A percentile compares a stretch with the other conserved stretches of the same genome.
Evolutionary conservation across 73 alveolate genomes (phyloP).

Genomic region (Tetrahymena thermophila): DNA sequence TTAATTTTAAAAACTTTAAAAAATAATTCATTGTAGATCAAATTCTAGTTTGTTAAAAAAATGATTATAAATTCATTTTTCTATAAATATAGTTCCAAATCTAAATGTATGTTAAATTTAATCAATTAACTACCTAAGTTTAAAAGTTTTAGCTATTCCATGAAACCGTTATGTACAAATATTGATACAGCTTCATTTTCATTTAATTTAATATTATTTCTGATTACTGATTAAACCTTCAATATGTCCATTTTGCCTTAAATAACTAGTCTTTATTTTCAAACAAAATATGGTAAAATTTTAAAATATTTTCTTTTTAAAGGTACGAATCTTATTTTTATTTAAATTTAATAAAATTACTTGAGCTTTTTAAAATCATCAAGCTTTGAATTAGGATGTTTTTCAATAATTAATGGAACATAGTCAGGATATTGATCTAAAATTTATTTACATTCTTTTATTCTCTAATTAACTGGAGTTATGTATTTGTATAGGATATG

Average conservation of each 20-base stretch:
- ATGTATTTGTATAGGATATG: neutral
- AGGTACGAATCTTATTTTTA: neutral
- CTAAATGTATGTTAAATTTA: neutral
- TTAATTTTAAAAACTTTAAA: neutral
- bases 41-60: no score
- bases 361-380: neutral
- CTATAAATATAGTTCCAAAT: neutral
- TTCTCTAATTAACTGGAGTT: neutral
- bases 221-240: neutral
- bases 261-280: neutral
- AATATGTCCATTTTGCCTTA: neutral
- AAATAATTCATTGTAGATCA: no score
- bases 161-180: neutral
- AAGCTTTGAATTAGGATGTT: neutral
- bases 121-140: neutral
- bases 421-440: neutral
- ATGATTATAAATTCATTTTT: no score
- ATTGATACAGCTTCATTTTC: neutral
- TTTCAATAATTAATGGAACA: neutral
- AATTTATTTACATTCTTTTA: neutral
- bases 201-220: neutral
- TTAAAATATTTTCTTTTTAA: neutral
- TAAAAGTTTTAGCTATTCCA: neutral
- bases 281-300: neutral
- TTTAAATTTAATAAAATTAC: neutral